phyloP scores from a whole-genome alignment of 2,329 filamentous ascomycete species.

The Esteya vermicola region DNA sequence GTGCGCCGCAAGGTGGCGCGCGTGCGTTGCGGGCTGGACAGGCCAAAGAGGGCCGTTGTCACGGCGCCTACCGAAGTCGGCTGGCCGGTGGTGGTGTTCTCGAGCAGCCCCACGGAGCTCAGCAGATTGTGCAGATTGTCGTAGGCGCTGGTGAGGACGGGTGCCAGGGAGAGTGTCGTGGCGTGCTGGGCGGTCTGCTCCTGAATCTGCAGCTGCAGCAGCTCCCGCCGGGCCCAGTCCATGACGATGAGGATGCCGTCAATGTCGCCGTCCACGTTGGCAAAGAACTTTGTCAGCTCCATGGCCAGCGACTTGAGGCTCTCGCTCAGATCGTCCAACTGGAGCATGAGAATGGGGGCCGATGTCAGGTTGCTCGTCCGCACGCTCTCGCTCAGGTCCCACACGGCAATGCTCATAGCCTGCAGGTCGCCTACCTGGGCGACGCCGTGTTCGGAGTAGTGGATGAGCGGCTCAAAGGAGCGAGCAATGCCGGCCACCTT shows the following conservation, averaged over 20 bases:
- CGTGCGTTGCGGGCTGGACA: conserved; percentile 67
- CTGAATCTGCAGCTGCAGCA: conserved; percentile 53
- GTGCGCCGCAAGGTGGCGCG: conserved; percentile 70
- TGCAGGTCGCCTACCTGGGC: conserved; percentile 78
- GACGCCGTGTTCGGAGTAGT: conserved; percentile 82
- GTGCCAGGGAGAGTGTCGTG: conserved; percentile 29
- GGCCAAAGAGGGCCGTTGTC: conserved; percentile 62
- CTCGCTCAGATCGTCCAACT: conserved; percentile 75
- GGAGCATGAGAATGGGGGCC: conserved; percentile 69
- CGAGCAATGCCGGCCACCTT: conserved; percentile 82
- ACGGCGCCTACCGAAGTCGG: conserved; percentile 57
- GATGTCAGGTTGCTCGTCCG: conserved; percentile 83
- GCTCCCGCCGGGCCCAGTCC: conserved; percentile 86
- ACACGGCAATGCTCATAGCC: conserved; percentile 83
- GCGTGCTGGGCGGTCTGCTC: conserved; percentile 18
- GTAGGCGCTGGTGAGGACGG: conserved; percentile 55
- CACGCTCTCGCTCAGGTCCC: conserved; percentile 87
- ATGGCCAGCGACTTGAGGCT: conserved; percentile 71
- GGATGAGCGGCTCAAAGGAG: conserved; percentile 86
- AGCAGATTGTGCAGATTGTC: conserved; percentile 74
- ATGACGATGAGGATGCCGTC: conserved; percentile 87
- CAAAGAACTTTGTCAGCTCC: conserved; percentile 84
- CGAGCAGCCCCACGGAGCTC: conserved; percentile 46
- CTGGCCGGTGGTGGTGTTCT: conserved; percentile 32
- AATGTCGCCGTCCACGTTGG: conserved; percentile 84